These are phyloP conservation scores for Citrus hindsii DNA, from an alignment of 345 rosid genomes.

Conservation along the genomic window DNA sequence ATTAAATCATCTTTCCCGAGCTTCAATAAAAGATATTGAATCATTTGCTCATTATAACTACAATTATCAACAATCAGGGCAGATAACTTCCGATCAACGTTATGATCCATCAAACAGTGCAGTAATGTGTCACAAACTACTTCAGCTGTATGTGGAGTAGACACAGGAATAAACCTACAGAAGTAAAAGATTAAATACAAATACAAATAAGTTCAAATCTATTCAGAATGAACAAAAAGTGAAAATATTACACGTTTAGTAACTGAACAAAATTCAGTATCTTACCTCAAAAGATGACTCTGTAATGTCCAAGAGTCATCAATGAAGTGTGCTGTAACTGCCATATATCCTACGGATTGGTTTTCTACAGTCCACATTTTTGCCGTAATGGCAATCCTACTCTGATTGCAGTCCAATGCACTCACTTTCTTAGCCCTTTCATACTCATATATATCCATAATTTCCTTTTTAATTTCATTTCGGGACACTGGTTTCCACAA, in stretches of 20 bases:
- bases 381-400: background rate
- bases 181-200: too few species aligned
- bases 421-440: too few species aligned
- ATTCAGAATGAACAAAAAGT: background rate
- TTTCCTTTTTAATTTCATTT: too few species aligned
- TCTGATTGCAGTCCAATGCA: background rate
- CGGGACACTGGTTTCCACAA: too few species aligned
- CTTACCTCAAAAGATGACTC: background rate
- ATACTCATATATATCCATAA: too few species aligned
- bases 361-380: background rate
- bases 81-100: background rate
- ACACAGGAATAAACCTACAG: background rate
- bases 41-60: background rate
- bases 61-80: background rate
- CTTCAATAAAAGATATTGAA: background rate
- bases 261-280: too few species aligned
- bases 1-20: background rate
- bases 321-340: background rate
- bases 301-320: background rate
- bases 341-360: background rate
- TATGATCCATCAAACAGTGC: background rate
- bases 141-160: background rate
- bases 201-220: too few species aligned
- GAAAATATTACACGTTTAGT: background rate
- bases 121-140: background rate